A percentile compares a stretch with the other conserved stretches of the same genome.
These are phyloP conservation scores for Fraxinus ornus DNA, from an alignment of 305 asterid genomes.

Conservation along the genomic window DNA sequence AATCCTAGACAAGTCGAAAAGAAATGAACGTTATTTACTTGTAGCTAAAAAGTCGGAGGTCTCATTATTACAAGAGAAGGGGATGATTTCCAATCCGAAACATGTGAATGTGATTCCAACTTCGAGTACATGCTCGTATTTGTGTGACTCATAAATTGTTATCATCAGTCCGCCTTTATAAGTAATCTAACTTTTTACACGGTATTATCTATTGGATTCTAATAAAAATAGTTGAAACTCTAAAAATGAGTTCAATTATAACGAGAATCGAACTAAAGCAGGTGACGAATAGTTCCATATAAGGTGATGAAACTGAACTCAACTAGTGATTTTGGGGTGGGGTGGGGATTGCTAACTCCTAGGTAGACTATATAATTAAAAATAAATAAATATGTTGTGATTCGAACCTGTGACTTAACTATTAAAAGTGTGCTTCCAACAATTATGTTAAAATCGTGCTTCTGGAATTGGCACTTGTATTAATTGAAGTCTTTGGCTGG, in stretches of 20 bases:
- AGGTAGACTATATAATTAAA: not conserved
- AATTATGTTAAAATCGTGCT: too few relatives aligned
- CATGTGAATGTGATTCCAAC: conserved; percentile 1
- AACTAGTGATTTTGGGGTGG: too few relatives aligned
- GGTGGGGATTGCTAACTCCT: not conserved
- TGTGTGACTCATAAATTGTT: not conserved
- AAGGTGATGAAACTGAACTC: not conserved
- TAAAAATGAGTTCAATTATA: not conserved
- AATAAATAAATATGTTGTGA: too few relatives aligned
- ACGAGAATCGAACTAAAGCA: not conserved
- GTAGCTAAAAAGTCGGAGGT: not conserved
- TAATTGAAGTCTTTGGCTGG: too few relatives aligned
- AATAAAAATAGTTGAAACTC: not conserved
- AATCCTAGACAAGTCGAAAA: not conserved
- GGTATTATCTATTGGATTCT: not conserved
- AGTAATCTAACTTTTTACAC: not conserved
- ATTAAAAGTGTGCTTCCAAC: too few relatives aligned
- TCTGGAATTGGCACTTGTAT: too few relatives aligned
- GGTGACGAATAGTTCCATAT: not conserved
- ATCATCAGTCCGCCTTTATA: not conserved
- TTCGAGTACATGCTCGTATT: not conserved
- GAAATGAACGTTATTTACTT: not conserved
- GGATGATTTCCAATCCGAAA: not conserved
- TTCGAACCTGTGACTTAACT: too few relatives aligned
- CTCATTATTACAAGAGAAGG: not conserved